These are phyloP conservation scores for Eucalyptus virginea DNA, from an alignment of 345 rosid species.

Conservation along the genomic window DNA sequence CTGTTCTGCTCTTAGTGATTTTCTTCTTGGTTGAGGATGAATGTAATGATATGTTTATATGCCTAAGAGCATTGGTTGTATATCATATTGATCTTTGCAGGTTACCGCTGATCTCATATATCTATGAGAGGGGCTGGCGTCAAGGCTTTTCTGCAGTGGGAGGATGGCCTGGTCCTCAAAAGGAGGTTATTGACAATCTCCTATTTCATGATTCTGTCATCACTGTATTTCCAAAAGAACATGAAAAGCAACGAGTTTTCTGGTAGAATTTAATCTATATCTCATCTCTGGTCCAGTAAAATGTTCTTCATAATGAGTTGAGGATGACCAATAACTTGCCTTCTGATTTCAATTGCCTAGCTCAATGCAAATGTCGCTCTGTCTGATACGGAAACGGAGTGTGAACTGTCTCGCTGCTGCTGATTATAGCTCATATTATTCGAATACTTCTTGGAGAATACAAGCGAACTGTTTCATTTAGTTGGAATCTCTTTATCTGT, in stretches of 20 bases:
- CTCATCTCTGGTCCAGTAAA: background rate
- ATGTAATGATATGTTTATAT: background rate
- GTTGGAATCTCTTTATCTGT: background rate
- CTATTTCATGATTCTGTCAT: background rate
- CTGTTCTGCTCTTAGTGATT: background rate
- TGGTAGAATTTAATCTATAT: background rate
- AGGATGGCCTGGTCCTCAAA: conserved; percentile 85
- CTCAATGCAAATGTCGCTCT: background rate
- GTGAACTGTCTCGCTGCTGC: background rate
- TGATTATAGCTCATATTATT: background rate
- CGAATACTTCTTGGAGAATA: background rate
- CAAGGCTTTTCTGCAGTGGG: conserved; percentile 53
- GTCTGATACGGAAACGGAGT: background rate
- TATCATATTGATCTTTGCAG: conserved; percentile 15
- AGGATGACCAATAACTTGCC: background rate
- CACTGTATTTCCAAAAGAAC: background rate
- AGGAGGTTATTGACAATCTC: conserved; percentile 38
- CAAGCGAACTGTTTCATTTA: background rate
- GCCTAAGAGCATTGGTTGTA: background rate
- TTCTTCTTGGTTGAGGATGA: background rate
- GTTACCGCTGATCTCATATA: conserved; percentile 50
- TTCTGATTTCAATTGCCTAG: background rate
- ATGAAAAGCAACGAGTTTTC: background rate
- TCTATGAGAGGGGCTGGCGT: conserved; percentile 97
- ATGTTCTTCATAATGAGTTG: background rate